Base-by-base conservation (phyloP, 2,329 filamentous ascomycete species). In the Xylariaceae sp. region DNA sequence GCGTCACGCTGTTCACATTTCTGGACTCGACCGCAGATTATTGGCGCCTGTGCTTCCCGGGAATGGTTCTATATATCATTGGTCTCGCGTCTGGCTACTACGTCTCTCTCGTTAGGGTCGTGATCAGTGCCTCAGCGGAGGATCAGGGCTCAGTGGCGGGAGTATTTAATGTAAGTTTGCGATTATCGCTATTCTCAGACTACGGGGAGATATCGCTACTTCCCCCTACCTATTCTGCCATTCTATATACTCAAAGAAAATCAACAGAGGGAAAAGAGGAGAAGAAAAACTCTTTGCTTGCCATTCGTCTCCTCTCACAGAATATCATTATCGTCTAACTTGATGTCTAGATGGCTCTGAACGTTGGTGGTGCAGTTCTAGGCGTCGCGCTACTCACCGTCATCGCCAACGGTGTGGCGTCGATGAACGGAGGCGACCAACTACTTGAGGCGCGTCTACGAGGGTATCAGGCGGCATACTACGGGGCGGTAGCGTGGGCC, bases 41-140 rank as follows among this genome's bases (percentile, higher is more conserved):
- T n/a, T 44, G 41, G 41, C 27, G 41, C 18, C 20, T 32, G 18
- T 32, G 26, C 27, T 24, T 44, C 18, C 41, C 41, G 9, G 41
- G 41, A 6, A 44, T 44, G 41, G 23, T 44, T 16, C 29, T 44
- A 24, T 44, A 44, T 24, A 44, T 44, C 13, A 33, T 33, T 32
- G 41, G 41, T 4, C 27, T 44, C 6, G 41, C 27, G 11, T 32
- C 41, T n/a, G 41, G 27, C n/a, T 44, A 44, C 16, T 44, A 32
- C 16, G 41, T 44, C 18, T 30, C 27, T 18, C 11, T 32, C 4
- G 41, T 44, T 6, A 44, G 20, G 21, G 41, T 44, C 18, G 41
- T 44, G 4, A 33, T 33, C 13, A 44, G 27, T 16, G 41, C 41
- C 8, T 44, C 41, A 8, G 41, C 27, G 20, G 20, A 44, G 21